These are phyloP conservation scores for Suhomyces sp. DNA, from an alignment of 805 yeast species.

Conservation along the genomic window DNA sequence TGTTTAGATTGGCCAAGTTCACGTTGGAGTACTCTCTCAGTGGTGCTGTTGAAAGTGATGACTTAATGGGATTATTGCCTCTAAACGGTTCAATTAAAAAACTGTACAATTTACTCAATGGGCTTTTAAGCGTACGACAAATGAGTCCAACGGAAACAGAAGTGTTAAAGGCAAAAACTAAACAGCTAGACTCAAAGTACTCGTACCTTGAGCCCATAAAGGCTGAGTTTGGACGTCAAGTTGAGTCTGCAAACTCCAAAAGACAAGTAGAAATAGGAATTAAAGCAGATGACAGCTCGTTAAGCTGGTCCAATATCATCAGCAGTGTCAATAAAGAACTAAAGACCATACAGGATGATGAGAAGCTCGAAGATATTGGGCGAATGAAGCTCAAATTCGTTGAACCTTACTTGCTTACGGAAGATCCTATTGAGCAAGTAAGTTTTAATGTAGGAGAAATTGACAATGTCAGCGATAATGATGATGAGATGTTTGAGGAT, in stretches of 20 bases:
- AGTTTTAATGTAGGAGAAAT: constrained; percentile 23
- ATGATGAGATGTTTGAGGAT: neutral
- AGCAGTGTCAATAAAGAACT: constrained; percentile 34
- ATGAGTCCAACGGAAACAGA: neutral
- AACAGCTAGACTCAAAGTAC: constrained; percentile 13
- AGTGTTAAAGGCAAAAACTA: neutral
- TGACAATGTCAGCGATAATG: neutral
- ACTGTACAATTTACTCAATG: constrained; percentile 3
- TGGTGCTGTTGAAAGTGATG: constrained; percentile 42
- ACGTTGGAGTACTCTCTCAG: constrained; percentile 58
- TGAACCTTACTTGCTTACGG: constrained; percentile 53
- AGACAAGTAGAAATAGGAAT: constrained; percentile 8
- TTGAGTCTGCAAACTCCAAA: constrained; percentile 9
- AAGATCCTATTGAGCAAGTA: constrained; percentile 46
- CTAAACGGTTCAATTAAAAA: constrained; percentile 7
- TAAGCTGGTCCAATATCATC: constrained; percentile 28
- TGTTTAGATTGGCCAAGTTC: constrained; percentile 49
- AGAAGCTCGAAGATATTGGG: constrained; percentile 30
- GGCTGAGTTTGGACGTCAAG: constrained; percentile 26
- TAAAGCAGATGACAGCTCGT: neutral
- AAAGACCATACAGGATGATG: constrained; percentile 28
- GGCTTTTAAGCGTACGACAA: neutral
- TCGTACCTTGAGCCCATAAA: constrained; percentile 31
- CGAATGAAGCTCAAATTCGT: constrained; percentile 42
- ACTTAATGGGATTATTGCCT: constrained; percentile 29